Conservation (phyloP, 768 basidiomycete species). For the Mycena indigotica region DNA sequence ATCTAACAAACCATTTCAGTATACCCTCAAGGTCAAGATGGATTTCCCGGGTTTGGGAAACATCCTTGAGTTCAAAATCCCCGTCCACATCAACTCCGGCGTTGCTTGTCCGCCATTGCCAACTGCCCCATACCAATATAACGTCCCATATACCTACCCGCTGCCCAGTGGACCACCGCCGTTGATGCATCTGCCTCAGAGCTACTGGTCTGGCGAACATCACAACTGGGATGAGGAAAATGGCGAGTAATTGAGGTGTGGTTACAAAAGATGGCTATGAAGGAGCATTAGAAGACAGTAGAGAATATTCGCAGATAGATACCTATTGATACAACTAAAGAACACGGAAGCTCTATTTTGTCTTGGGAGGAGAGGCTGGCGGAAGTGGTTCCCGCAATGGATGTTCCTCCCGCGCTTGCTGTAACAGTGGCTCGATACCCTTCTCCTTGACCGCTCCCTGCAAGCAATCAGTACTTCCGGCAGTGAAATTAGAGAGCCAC, state of each 20-base stretch:
- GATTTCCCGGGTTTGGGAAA: conserved; percentile 21
- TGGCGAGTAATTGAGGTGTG: not conserved
- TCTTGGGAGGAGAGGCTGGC: conserved; percentile 29
- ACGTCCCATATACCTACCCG: conserved; percentile 10
- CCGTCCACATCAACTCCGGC: conserved; percentile 18
- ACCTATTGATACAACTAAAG: conserved; percentile 8
- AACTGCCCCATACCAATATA: conserved; percentile 3
- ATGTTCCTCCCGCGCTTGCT: conserved; percentile 80
- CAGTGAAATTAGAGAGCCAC: conserved; percentile 26
- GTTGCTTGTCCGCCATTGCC: conserved; percentile 9
- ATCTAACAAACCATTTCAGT: conserved; percentile 4
- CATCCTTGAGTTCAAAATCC: conserved; percentile 17
- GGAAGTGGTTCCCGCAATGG: conserved; percentile 66
- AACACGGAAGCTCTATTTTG: conserved; percentile 1
- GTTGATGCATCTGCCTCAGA: conserved; percentile 12
- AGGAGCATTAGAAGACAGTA: not conserved
- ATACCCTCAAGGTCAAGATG: conserved; percentile 9
- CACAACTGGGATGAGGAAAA: conserved; percentile 19
- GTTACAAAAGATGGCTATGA: not conserved
- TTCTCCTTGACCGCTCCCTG: conserved; percentile 82
- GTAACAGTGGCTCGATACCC: conserved; percentile 72
- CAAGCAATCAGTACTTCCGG: not conserved
- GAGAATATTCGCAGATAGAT: conserved; percentile 1
- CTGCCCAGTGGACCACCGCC: conserved; percentile 17
- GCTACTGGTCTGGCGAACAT: conserved; percentile 17